Evolutionary conservation across 441 rosid species (phyloP).

Genomic region (Hura crepitans): DNA sequence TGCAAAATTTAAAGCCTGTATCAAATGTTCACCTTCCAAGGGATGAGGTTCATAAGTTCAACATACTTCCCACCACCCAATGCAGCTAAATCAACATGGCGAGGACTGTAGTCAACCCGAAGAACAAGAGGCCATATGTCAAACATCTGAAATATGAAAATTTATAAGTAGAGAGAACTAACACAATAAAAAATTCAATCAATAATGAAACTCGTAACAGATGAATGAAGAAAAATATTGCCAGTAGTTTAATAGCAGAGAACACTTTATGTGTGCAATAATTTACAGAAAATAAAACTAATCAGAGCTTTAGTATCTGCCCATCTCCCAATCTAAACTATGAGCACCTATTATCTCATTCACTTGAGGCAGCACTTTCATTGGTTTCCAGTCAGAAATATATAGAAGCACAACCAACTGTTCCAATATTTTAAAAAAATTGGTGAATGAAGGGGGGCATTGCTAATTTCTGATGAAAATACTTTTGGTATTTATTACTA

Average conservation of each 20-base stretch:
- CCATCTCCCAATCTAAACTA: neutral
- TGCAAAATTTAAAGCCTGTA: slow-evolving; percentile 6
- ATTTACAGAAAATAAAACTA: neutral
- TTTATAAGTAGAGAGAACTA: slow-evolving; percentile 33
- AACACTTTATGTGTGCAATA: neutral
- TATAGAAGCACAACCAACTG: neutral
- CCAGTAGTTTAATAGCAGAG: neutral
- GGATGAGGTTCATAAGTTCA: slow-evolving; percentile 92
- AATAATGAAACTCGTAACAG: slow-evolving; percentile 5
- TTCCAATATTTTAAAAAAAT: neutral
- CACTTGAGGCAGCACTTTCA: neutral
- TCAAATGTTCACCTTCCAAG: slow-evolving; percentile 76
- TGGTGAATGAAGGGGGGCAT: neutral
- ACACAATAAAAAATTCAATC: slow-evolving; percentile 1
- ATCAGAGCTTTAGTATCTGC: neutral
- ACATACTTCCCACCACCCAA: slow-evolving; percentile 81
- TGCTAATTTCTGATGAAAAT: too few species aligned
- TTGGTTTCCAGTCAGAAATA: neutral
- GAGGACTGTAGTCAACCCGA: slow-evolving; percentile 91
- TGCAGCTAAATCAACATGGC: slow-evolving; percentile 84
- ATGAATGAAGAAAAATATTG: neutral
- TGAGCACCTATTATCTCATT: neutral
- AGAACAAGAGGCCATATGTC: slow-evolving; percentile 80
- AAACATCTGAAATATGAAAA: slow-evolving; percentile 63
- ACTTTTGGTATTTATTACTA: neutral